Conservation (phyloP, 2,329 filamentous ascomycete species). For the Fusarium sp. region DNA sequence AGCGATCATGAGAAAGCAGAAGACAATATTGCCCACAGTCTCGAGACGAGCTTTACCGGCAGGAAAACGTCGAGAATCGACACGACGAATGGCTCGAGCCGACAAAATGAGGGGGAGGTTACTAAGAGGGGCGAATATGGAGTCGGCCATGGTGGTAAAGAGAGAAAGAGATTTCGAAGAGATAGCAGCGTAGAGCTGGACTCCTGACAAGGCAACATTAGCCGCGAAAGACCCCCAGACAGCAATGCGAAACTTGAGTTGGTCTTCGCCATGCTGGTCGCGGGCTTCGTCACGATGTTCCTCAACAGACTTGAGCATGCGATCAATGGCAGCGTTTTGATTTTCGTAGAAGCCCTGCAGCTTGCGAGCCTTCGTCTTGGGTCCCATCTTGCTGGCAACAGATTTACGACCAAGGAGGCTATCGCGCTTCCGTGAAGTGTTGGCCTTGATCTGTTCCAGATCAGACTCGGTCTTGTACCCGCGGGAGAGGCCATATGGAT, state of each 20-base stretch:
- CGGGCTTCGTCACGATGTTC: conserved; percentile 86
- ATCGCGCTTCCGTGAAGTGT: conserved; percentile 79
- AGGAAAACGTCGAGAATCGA: conserved; percentile 87
- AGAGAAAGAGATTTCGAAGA: conserved; percentile 91
- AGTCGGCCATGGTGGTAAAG: conserved; percentile 97
- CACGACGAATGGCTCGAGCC: conserved; percentile 85
- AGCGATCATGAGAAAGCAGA: conserved; percentile 94
- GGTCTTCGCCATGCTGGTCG: conserved; percentile 82
- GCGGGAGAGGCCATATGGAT: conserved; percentile 82
- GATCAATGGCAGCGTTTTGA: conserved; percentile 94
- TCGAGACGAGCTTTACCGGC: conserved; percentile 94
- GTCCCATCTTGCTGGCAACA: conserved; percentile 31
- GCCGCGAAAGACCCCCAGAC: conserved; percentile 77
- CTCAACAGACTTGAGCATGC: conserved; percentile 90
- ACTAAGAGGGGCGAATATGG: conserved; percentile 90
- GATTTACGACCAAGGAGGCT: conserved; percentile 42
- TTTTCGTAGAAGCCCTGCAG: conserved; percentile 85
- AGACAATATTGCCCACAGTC: conserved; percentile 94
- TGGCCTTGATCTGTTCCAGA: conserved; percentile 80
- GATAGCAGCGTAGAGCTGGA: conserved; percentile 90
- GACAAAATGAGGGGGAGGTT: conserved; percentile 89
- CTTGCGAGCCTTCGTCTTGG: conserved; percentile 57
- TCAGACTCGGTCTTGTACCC: conserved; percentile 82
- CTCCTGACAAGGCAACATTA: conserved; percentile 78
- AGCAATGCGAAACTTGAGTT: conserved; percentile 76